These are phyloP conservation scores for Nitzschia putrida DNA, from an alignment of 108 stramenopile species.

Conservation along the genomic window DNA sequence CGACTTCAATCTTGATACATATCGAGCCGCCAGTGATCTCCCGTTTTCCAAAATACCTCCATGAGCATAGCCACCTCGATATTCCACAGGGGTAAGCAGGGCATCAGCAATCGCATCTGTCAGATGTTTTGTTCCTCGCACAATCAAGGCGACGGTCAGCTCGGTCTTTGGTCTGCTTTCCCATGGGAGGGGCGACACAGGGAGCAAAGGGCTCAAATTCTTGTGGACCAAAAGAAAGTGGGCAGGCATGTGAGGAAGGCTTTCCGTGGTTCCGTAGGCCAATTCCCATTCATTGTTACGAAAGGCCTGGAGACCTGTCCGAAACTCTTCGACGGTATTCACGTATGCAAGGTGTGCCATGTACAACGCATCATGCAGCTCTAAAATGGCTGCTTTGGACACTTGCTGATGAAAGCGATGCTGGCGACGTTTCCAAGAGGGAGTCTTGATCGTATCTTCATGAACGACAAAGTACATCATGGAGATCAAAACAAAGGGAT, in stretches of 20 bases:
- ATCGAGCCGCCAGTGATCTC: conserved; percentile 56
- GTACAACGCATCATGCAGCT: conserved; percentile 68
- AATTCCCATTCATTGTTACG: conserved; percentile 47
- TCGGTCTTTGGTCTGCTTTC: conserved; percentile 39
- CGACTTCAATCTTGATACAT: conserved; percentile 57
- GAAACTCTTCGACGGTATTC: conserved; percentile 63
- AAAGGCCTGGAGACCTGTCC: conserved; percentile 41
- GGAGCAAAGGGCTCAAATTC: conserved; percentile 20
- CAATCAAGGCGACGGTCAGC: conserved; percentile 64
- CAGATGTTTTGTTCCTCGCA: conserved; percentile 80
- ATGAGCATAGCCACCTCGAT: conserved; percentile 77
- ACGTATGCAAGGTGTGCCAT: conserved; percentile 75
- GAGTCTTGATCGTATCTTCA: conserved; percentile 65
- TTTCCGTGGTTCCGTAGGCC: conserved; percentile 59
- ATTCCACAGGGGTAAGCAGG: conserved; percentile 60
- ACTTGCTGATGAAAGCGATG: conserved; percentile 67
- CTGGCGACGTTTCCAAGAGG: conserved; percentile 73
- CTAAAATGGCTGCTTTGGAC: conserved; percentile 44
- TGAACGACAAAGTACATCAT: conserved; percentile 66
- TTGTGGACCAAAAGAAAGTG: conserved; percentile 39
- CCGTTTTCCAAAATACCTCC: conserved; percentile 66
- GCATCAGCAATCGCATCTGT: conserved; percentile 75
- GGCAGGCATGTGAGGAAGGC: conserved; percentile 67
- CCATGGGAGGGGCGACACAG: conserved; percentile 36
- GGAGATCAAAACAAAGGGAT: conserved; percentile 22